Base-by-base conservation (phyloP, 1,284 basidiomycete species). In the Rhizoctonia solani region DNA sequence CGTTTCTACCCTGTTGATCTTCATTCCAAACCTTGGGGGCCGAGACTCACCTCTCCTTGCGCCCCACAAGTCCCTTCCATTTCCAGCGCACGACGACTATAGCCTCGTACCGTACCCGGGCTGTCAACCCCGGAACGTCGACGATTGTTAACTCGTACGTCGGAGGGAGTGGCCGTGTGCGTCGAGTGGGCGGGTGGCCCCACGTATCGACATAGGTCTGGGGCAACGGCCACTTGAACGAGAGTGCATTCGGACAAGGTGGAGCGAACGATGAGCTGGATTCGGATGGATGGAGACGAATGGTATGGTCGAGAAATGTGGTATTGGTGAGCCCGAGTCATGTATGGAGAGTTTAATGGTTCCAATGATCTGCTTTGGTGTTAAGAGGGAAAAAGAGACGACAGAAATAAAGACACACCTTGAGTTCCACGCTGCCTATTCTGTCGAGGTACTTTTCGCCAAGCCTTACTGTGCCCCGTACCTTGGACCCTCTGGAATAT, bases 71-170 rank as follows among this genome's bases (percentile, higher is more conserved):
- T 6, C 59, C 66, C 44, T 66, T 71, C 70, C 69, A 69, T 42
- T 71, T 69, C 53, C 70, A 55, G 44, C 52, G 59, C 19, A 69
- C 50, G 11, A 27, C 49, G 29, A 69, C 37, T 14, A 59, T 66
- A 25, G 69, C 69, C 37, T 42, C 42, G 41, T 71, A 71, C 41
- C 55, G 58, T n/a, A 71, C 68, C 14, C 52, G 44, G n/a, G 68
- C 70, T 14, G 68, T 41, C 30, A 71, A 34, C 5, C 70, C 70
- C 19, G 70, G 70, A 8, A 71, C 65, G 19, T 63, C 70, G 21
- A 46, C 44, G 53, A 69, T 65, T 13, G 58, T 50, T 16, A 68
- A 37, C 49, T 63, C 50, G 30, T 69, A 71, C 5, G 56, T 65
- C 16, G 70, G 70, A 13, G 70, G 70, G 1, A 71, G 54, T 14